phyloP scores from a whole-genome alignment of 176 grass and related monocot species.

The bread wheat (Triticum aestivum) region IWGSC_CS_RefSeq_v2.1 NC_057795.1:463967521-463968020 shows the following conservation, averaged over 20 bases:
- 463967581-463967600: no score
- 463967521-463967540: no score
- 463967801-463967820: conserved; percentile 70
- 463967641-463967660: not conserved
- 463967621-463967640: no score
- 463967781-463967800: conserved; percentile 34
- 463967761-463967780: not conserved
- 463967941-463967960: no score
- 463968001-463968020: no score
- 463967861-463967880: conserved; percentile 32
- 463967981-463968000: no score
- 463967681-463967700: not conserved
- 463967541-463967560: no score
- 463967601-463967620: no score
- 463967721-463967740: not conserved
- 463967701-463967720: not conserved
- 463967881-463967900: conserved; percentile 47
- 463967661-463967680: not conserved
- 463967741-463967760: not conserved
- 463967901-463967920: conserved; percentile 57
- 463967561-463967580: no score
- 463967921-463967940: conserved; percentile 16
- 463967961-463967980: no score
- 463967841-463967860: conserved; percentile 46
- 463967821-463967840: conserved; percentile 56